These are phyloP conservation scores for Paracamarosporium sp. DNA, from an alignment of 2,329 filamentous ascomycete genomes.

Conservation along the genomic window DNA sequence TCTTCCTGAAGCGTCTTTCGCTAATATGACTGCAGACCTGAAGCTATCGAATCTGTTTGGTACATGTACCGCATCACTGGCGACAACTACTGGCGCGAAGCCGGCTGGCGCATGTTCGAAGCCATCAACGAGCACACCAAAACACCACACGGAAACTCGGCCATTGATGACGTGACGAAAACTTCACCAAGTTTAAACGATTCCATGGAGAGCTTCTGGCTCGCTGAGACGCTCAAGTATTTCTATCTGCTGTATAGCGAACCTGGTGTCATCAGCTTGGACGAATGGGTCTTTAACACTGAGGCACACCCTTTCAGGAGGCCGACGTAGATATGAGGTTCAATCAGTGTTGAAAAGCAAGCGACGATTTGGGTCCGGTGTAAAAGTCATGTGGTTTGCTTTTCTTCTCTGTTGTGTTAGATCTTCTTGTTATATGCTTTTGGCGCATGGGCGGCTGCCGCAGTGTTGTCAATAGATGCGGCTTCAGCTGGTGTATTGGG, in stretches of 20 bases:
- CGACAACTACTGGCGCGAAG: constrained; percentile 68
- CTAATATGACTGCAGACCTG: constrained; percentile 56
- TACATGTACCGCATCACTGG: constrained; percentile 78
- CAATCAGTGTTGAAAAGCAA: too few species aligned
- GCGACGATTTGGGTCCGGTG: not conserved
- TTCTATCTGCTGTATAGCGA: constrained; percentile 70
- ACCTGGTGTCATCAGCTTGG: constrained; percentile 64
- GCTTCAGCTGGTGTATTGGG: not conserved
- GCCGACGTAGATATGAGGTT: constrained; percentile 21
- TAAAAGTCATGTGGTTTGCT: not conserved
- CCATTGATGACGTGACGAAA: constrained; percentile 70
- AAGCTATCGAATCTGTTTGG: constrained; percentile 83
- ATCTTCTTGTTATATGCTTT: not conserved
- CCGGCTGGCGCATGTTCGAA: constrained; percentile 77
- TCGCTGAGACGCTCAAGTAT: constrained; percentile 72
- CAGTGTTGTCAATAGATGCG: not conserved
- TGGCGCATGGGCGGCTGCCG: not conserved
- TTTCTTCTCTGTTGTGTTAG: not conserved
- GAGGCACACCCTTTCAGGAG: constrained; percentile 53
- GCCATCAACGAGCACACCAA: constrained; percentile 67
- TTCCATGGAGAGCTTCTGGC: constrained; percentile 79
- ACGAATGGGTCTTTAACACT: constrained; percentile 68
- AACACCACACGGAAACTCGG: constrained; percentile 68
- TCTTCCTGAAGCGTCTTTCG: not conserved
- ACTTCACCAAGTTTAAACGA: constrained; percentile 56